A percentile compares a stretch with the other conserved stretches of the same genome.
phyloP scores from a whole-genome alignment of 257 asterid genomes.

The Prunella vulgaris region DNA sequence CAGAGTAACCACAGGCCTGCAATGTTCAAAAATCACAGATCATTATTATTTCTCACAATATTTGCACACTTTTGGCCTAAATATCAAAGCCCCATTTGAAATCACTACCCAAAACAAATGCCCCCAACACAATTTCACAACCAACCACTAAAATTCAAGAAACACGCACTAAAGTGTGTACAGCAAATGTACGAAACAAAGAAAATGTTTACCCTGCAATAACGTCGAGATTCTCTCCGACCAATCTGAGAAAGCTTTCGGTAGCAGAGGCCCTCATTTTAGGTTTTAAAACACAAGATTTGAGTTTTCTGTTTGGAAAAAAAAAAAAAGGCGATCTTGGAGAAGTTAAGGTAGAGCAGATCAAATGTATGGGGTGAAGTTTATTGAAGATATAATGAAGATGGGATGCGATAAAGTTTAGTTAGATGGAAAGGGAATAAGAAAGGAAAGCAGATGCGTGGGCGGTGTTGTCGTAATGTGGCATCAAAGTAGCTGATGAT shows the following conservation, averaged over 20 bases:
- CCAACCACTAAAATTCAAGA: background rate
- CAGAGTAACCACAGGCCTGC: constrained; percentile 90
- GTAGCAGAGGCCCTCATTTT: constrained; percentile 48
- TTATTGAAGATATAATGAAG: background rate
- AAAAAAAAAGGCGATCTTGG: background rate
- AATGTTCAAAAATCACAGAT: constrained; percentile 17
- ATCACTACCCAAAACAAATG: background rate
- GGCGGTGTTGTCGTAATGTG: constrained; percentile 23
- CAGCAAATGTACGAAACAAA: background rate
- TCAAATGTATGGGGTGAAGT: background rate
- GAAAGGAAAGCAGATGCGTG: constrained; percentile 4
- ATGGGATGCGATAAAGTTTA: background rate
- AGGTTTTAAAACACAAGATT: background rate
- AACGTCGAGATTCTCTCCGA: constrained; percentile 55
- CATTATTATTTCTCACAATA: background rate
- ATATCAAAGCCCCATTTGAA: background rate
- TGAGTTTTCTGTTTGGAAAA: background rate
- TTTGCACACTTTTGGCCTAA: background rate
- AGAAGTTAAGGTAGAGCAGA: background rate
- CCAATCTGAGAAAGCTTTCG: constrained; percentile 53
- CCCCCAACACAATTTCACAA: background rate
- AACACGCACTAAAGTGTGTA: background rate
- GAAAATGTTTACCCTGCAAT: constrained; percentile 58
- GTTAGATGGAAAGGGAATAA: background rate
- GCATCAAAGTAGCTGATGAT: background rate